Evolutionary conservation across 2,329 filamentous ascomycete species (phyloP), one percentile per base, ranked within the genome.

Genomic region (Didymella exigua): DNA sequence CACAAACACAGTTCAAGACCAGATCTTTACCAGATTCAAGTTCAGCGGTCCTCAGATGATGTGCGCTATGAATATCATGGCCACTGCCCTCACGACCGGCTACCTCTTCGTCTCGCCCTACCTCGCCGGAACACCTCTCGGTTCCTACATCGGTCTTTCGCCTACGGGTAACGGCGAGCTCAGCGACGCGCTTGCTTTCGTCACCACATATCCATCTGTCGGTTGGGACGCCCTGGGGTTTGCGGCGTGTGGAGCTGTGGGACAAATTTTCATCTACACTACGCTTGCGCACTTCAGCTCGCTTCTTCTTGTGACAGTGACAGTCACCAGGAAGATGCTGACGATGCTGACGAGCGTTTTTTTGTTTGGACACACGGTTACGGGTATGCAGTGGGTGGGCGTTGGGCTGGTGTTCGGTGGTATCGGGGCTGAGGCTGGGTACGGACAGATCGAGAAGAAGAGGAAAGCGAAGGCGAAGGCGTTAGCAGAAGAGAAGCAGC

Each of bases 41-140:
- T 97, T 95, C 74, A 86, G 86, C 2, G 95, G 95, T 9, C 92
- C 93, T 56, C 95, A 99, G 83, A 99, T 99, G 95, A 99, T 99
- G 95, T 96, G 93, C 73, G 93, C 93, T 33, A 91, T 97, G 77
- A 99, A 98, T 74, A 80, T 96, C 51, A 89, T 98, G 76, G 89
- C 86, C 66, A 93, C 92, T 3, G 71, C 86, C 41, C 81, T 98
- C 52, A 98, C 93, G 3, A 81, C 84, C 18, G 71, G 78, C 0
- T 98, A 96, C 69, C 85, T 99, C 38, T 61, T 93, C 16, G 70
- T 92, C 18, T 89, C 87, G 66, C 95, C 95, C 0, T 91, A 88
- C 78, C 76, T 97, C n/a, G 89, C 89, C 0, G 80, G 82, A 53
- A 91, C 77, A 6, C 69, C 74, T 0, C 30, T 81, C 2, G 79